Percentiles rank a stretch among this genome's conserved stretches.
Evolutionary conservation across 164 flowering plant genomes (phyloP).

Genomic region (Saururus chinensis): DNA sequence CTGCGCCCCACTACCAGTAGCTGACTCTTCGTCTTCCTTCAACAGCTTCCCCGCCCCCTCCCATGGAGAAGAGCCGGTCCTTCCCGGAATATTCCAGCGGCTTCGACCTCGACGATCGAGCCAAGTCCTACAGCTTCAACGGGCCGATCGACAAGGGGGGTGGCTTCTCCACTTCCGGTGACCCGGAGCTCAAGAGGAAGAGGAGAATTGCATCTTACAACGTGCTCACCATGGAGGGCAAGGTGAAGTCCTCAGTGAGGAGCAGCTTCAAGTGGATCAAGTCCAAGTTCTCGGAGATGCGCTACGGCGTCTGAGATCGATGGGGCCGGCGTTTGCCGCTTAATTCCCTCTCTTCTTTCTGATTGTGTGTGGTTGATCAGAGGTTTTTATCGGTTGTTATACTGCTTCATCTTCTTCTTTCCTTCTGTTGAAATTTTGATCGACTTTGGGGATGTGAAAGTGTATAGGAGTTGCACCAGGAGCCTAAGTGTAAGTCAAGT

Average conservation of each 20-base stretch:
- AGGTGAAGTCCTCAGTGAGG: slow-evolving; percentile 47
- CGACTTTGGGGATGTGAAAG: neutral
- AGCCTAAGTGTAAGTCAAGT: too few relatives aligned
- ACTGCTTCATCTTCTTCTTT: neutral
- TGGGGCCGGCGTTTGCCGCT: too few relatives aligned
- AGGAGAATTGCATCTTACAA: slow-evolving; percentile 62
- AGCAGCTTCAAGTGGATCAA: slow-evolving; percentile 85
- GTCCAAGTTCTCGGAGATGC: slow-evolving; percentile 44
- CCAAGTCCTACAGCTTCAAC: slow-evolving; percentile 49
- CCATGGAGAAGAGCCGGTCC: slow-evolving; percentile 58
- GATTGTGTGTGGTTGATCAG: neutral
- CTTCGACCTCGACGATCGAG: slow-evolving; percentile 25
- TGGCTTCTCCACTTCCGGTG: slow-evolving; percentile 28
- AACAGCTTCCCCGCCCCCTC: neutral
- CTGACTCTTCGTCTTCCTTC: neutral
- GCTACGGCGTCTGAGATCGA: slow-evolving; percentile 18
- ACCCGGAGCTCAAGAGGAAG: slow-evolving; percentile 68
- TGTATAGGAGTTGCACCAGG: too few relatives aligned
- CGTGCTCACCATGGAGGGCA: slow-evolving; percentile 47
- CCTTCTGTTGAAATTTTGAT: neutral
- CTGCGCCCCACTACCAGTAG: neutral
- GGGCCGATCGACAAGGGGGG: slow-evolving; percentile 40
- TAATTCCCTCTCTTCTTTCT: too few relatives aligned
- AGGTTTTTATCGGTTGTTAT: neutral
- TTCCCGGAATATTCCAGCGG: slow-evolving; percentile 37